Percentiles rank a stretch among this genome's conserved stretches.
Conservation (phyloP, 139 green algal genomes). For the Picocystis salinarum region DNA sequence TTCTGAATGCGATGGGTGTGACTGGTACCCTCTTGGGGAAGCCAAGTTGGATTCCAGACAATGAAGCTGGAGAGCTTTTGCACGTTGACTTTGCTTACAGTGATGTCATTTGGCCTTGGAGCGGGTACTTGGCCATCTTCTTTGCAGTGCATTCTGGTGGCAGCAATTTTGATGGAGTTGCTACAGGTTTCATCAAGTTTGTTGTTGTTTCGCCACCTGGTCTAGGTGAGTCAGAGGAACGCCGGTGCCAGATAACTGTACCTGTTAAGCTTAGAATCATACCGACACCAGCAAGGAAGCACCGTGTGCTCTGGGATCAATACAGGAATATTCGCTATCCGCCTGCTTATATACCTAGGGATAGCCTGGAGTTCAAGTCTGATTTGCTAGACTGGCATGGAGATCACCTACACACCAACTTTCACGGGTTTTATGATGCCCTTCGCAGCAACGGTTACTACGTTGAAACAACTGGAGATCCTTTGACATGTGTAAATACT, state of each 20-base stretch:
- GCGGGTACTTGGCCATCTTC: conserved; percentile 75
- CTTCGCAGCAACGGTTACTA: conserved; percentile 53
- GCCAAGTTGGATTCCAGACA: conserved; percentile 13
- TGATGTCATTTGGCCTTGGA: conserved; percentile 84
- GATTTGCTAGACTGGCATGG: conserved; percentile 99
- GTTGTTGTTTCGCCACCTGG: neutral
- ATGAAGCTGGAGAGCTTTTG: conserved; percentile 47
- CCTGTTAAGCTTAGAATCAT: too few species aligned
- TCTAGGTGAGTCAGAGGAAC: neutral
- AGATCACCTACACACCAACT: conserved; percentile 95
- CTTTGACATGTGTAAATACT: conserved; percentile 85
- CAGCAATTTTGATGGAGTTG: conserved; percentile 12
- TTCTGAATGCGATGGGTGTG: conserved; percentile 88
- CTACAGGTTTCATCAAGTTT: conserved; percentile 1
- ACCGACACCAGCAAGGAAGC: conserved; percentile 22
- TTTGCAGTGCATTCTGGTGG: conserved; percentile 41
- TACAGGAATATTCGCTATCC: conserved; percentile 90
- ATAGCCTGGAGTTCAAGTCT: conserved; percentile 47
- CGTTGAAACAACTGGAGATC: conserved; percentile 29
- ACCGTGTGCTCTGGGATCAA: conserved; percentile 86
- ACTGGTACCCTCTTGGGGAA: conserved; percentile 34
- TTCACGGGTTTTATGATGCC: conserved; percentile 59
- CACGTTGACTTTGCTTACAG: conserved; percentile 63
- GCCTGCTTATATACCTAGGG: conserved; percentile 78
- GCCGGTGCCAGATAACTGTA: too few species aligned